Base-by-base conservation (phyloP, 2,329 filamentous ascomycete species). In the Monosporascus sp. region DNA sequence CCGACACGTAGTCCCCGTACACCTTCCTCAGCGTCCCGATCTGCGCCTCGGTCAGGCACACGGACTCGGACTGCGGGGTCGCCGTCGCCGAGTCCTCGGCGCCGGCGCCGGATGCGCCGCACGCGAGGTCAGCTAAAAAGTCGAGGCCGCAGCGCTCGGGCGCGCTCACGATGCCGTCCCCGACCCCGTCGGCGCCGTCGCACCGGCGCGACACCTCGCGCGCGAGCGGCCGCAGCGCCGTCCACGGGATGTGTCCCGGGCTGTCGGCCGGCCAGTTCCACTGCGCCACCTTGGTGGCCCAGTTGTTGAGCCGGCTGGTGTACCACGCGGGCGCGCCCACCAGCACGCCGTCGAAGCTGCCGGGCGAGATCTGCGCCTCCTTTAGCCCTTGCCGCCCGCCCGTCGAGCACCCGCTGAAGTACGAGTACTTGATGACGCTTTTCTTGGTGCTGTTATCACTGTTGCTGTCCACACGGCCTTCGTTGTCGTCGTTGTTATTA, bases 341-440 rank as follows among this genome's bases (percentile, higher is more conserved):
- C 1, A 84, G 61, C 9, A 80, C 72, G 20, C 82, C 82, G 58
- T 84, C 80, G 52, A 84, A 84, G 57, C 80, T 79, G 7, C 76
- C 73, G 0, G 81, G 80, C 49, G 73, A 81, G 11, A 73, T 65
- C 60, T 83, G 76, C 3, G 76, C 70, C 53, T 79, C 75, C 56
- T 78, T 80, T 9, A 83, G 66, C 3, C 81, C 82, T 66, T 84
- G 81, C 0, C 81, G 70, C 0, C 82, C 82, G 19, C 82, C 82
- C 0, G 80, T 83, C 1, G 79, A 82, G 64, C 80, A 83, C 22
- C 82, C 82, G 31, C 73, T 71, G 62, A 78, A 84, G 65, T 83
- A 83, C 7, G 74, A 78, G 63, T 77, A 77, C 4, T 69, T 62
- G 45, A 69, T 69, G n/a, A 46, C 14, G 22, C 9, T 17, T 16